Evolutionary conservation across 306 rosid genomes (phyloP), one percentile per base, ranked within the genome.

Genomic region (Cucurbita maxima): DNA sequence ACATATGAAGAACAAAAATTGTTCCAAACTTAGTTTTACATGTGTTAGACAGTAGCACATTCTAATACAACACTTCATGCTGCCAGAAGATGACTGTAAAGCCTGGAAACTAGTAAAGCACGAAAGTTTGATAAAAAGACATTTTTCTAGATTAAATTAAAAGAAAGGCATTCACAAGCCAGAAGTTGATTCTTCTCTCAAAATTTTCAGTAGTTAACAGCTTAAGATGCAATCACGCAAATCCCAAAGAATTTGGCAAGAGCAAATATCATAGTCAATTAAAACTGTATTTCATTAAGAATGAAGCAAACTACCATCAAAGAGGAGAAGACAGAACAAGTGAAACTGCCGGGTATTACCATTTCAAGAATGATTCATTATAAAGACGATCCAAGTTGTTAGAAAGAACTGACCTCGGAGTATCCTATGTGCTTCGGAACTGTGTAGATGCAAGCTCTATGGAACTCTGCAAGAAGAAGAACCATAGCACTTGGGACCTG

Each of bases 391-490:
- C 56, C 15, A 40, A 63, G 76, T 59, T 10, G 48, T 58, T 14
- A 8, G 11, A 59, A 66, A 73, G 55, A 54, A 75, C 41, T 78
- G 76, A 90, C 97, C 90, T 85, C 80, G 72, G 79, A 82, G 79
- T 85, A 88, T 44, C 76, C 76, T 58, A 85, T 14, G 87, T 90
- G 96, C 86, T 93, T 93, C 61, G 97, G 98, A 71, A 90, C 92
- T 44, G 96, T 86, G 86, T 90, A 93, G 43, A 83, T 82, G 79
- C 96, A 93, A 79, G 87, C 96, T 82, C 45, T 79, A 72, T 93
- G 90, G 59, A 93, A 82, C 89, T 93, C 98, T 12, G 97, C 98
- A 4, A 93, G 89, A 81, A 93, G 75, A 78, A 93, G 34, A 88
- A 87, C 95, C 97, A 87, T 82, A 51, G 76, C 86, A 59, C 75